A percentile compares a stretch with the other conserved stretches of the same genome.
phyloP scores from a whole-genome alignment of 1,284 basidiomycete species.

The Tremellales sp. region DNA sequence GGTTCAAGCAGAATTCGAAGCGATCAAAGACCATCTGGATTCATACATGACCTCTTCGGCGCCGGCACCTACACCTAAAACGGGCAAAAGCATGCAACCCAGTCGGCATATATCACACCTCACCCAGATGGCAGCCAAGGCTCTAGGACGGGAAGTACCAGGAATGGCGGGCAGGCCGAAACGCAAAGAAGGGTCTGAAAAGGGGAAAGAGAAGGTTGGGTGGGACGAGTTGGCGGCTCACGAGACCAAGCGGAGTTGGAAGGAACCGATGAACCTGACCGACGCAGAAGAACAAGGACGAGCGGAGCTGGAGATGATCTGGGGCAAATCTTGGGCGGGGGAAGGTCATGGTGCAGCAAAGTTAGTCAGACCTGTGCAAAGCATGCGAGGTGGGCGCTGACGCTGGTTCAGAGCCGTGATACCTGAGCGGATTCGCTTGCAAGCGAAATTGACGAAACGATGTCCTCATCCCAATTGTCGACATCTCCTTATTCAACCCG shows the following conservation, averaged over 20 bases:
- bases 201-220: slow-evolving; percentile 15
- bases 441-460: slow-evolving; percentile 89
- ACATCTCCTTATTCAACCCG: slow-evolving; percentile 96
- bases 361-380: slow-evolving; percentile 52
- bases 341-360: slow-evolving; percentile 55
- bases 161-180: slow-evolving; percentile 18
- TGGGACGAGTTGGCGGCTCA: slow-evolving; percentile 44
- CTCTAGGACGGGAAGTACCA: slow-evolving; percentile 32
- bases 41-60: slow-evolving; percentile 56
- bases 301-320: slow-evolving; percentile 71
- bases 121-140: slow-evolving; percentile 41
- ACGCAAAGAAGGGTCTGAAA: not conserved
- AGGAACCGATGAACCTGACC: slow-evolving; percentile 9
- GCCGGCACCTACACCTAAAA: slow-evolving; percentile 9
- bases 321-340: slow-evolving; percentile 73
- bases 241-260: slow-evolving; percentile 34
- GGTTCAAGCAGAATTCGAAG: slow-evolving; percentile 75
- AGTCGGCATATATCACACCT: slow-evolving; percentile 42
- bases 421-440: slow-evolving; percentile 82
- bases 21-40: slow-evolving; percentile 90
- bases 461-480: slow-evolving; percentile 74
- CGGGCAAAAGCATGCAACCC: slow-evolving; percentile 14
- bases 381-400: slow-evolving; percentile 4
- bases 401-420: slow-evolving; percentile 62
- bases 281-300: slow-evolving; percentile 51